Evolutionary conservation across 768 basidiomycete genomes (phyloP).

Genomic region (Hypholoma fasciculare): DNA sequence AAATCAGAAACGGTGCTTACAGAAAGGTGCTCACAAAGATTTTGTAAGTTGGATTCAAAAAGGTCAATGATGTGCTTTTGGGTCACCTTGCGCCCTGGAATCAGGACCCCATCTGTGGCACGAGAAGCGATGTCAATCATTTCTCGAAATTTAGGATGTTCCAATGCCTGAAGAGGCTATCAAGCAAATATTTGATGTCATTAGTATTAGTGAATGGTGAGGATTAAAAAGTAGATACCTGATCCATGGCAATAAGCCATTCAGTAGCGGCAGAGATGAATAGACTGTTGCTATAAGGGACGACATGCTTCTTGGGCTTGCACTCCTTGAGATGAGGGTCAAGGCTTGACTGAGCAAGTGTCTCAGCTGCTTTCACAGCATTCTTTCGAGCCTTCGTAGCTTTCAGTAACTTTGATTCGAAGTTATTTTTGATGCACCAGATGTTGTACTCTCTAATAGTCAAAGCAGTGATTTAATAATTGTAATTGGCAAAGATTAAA

Average conservation of each 20-base stretch:
- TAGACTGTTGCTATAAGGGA: slow-evolving; percentile 1
- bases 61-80: slow-evolving; percentile 13
- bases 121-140: slow-evolving; percentile 25
- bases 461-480: neutral
- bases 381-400: neutral
- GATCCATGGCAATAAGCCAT: slow-evolving; percentile 36
- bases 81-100: slow-evolving; percentile 23
- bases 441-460: neutral
- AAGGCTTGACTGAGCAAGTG: too few relatives aligned
- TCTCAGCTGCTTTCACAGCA: too few relatives aligned
- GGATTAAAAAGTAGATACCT: slow-evolving; percentile 17
- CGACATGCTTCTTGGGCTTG: neutral
- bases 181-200: too few relatives aligned
- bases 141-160: slow-evolving; percentile 29
- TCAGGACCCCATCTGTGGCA: slow-evolving; percentile 27
- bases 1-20: too few relatives aligned
- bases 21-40: too few relatives aligned
- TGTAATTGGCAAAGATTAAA: neutral
- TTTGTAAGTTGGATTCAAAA: slow-evolving; percentile 2
- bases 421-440: slow-evolving; percentile 8
- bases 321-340: slow-evolving; percentile 6
- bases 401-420: slow-evolving; percentile 11
- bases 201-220: too few relatives aligned
- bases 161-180: slow-evolving; percentile 15
- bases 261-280: slow-evolving; percentile 18